Percentiles rank a stretch among this genome's conserved stretches.
Conservation (phyloP, 768 basidiomycete species). For the Amanita polypyramis region DNA sequence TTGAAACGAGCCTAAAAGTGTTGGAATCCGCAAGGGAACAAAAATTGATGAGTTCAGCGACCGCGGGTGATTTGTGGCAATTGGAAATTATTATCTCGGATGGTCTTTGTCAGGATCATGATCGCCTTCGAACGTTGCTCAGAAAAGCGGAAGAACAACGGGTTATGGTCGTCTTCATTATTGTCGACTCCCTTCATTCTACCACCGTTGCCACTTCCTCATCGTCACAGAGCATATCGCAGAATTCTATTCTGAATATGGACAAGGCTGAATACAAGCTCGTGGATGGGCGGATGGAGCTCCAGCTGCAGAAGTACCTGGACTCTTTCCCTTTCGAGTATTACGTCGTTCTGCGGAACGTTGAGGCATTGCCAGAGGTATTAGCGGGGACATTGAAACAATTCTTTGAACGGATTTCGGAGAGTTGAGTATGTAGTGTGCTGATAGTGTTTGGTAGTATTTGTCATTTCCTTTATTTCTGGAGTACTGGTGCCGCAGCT, state of each 20-base stretch:
- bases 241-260: conserved; percentile 86
- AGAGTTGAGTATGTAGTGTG: conserved; percentile 31
- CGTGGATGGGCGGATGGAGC: conserved; percentile 72
- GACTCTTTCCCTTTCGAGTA: conserved; percentile 98
- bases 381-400: conserved; percentile 82
- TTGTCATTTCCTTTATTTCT: too few relatives aligned
- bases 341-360: conserved; percentile 84
- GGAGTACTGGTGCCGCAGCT: too few relatives aligned
- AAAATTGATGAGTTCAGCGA: conserved; percentile 45
- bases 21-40: conserved; percentile 71
- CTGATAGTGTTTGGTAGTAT: too few relatives aligned
- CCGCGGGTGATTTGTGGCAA: conserved; percentile 88
- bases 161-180: conserved; percentile 93
- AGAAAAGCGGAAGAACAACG: conserved; percentile 82
- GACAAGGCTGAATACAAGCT: conserved; percentile 83
- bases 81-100: conserved; percentile 97
- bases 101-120: conserved; percentile 97
- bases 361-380: conserved; percentile 87
- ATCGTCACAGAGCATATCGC: conserved; percentile 18
- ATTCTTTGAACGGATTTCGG: conserved; percentile 80
- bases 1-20: conserved; percentile 68
- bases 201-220: conserved; percentile 12
- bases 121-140: conserved; percentile 66
- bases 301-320: conserved; percentile 81
- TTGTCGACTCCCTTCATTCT: conserved; percentile 78